phyloP scores from a whole-genome alignment of 2,329 filamentous ascomycete species.

The Fusarium aywerte region DNA sequence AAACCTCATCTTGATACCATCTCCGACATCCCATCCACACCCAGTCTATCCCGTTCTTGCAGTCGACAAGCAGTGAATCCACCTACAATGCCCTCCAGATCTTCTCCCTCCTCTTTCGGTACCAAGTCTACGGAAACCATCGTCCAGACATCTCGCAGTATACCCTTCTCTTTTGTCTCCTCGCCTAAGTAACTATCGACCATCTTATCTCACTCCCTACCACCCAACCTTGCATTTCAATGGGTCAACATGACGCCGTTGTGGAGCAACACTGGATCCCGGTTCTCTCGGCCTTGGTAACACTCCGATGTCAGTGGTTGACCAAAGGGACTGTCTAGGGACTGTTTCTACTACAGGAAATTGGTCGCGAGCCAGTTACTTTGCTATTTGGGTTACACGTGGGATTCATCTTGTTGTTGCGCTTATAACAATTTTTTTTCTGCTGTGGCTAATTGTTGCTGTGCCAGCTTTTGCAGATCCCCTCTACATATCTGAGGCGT shows the following conservation, averaged over 20 bases:
- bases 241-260: conserved; percentile 37
- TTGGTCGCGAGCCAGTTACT: background rate
- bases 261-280: conserved; percentile 38
- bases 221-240: conserved; percentile 29
- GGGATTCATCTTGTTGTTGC: background rate
- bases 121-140: background rate
- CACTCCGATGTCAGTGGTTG: conserved; percentile 14
- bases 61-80: background rate
- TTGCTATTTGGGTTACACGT: background rate
- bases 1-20: background rate
- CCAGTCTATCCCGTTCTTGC: background rate
- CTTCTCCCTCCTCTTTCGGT: background rate
- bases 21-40: background rate
- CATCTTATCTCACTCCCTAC: conserved; percentile 8
- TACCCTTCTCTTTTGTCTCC: background rate
- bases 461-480: background rate
- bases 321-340: background rate
- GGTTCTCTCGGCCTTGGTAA: conserved; percentile 20
- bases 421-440: background rate
- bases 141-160: background rate
- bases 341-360: background rate
- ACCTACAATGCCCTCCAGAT: background rate
- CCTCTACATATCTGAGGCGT: background rate
- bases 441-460: conserved; percentile 14
- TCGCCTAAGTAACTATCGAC: conserved; percentile 1